Base-by-base conservation (phyloP, 2,329 filamentous ascomycete species). In the Trichoderma koningiopsis region DNA sequence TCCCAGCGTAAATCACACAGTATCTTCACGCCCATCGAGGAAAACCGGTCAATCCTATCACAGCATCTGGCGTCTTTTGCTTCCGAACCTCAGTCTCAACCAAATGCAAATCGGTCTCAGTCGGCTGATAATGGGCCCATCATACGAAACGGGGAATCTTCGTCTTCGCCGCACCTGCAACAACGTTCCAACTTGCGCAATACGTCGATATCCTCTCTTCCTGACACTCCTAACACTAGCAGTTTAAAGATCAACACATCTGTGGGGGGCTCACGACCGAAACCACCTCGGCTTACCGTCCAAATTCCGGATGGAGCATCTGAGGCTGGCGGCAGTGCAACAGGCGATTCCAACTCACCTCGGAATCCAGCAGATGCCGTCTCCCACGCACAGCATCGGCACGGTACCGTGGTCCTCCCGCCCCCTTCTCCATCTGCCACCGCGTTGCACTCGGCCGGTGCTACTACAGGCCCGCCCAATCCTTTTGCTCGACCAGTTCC, bases 1-100 rank as follows among this genome's bases (percentile, higher is more conserved):
- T 90, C 91, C 2, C 92, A 91, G 75, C 90, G 92, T 40, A 94
- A 94, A 78, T 91, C 91, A 27, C 91, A 94, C 77, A 97, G 94
- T 79, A 98, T 99, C 70, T 98, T 98, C 77, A 99, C 96, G 0
- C 96, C 96, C 0, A 97, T 99, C 72, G 96, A 98, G 75, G 94
- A 97, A 77, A 94, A 92, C 74, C 88, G 92, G 60, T 97, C 94
- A 1, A 91, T 97, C 70, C 82, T 97, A 55, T 93, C 93, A 14
- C 92, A 95, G 72, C 94, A 97, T 78, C 90, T 92, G 72, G 89
- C 88, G 19, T 87, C 87, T 1, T 91, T 92, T 73, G 85, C 88
- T 11, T 84, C 87, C 3, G 88, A 89, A 60, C 79, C 84, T 59
- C 83, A 77, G 65, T 72, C 75, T 40, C 75, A 73, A 14, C 72